These are phyloP conservation scores for Orbilia ellipsospora DNA, from an alignment of 2,329 filamentous ascomycete species.

Conservation along the genomic window DNA sequence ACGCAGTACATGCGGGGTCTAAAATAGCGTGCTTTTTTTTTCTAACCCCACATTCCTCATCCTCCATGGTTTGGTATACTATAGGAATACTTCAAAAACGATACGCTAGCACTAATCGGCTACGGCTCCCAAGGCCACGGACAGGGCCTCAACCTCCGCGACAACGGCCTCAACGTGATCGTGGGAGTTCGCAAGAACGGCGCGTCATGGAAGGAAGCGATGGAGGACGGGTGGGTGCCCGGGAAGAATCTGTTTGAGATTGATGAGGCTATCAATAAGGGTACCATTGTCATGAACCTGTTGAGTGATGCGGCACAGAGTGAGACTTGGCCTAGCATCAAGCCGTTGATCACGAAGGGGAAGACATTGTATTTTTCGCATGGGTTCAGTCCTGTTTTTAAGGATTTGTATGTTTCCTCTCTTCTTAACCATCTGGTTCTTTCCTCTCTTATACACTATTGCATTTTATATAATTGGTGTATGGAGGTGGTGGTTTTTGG, in stretches of 20 bases:
- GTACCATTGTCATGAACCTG: conserved; percentile 98
- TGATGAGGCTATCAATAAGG: conserved; percentile 91
- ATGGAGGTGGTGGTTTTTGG: too few relatives aligned
- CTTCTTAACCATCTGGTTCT: too few relatives aligned
- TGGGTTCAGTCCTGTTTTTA: conserved; percentile 99
- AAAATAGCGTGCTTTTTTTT: conserved; percentile 14
- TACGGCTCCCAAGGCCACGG: conserved; percentile 84
- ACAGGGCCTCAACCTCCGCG: conserved; percentile 98
- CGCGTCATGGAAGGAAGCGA: conserved; percentile 96
- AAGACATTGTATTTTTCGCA: conserved; percentile 99
- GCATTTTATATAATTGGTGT: too few relatives aligned
- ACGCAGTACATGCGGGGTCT: conserved; percentile 30
- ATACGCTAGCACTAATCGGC: conserved; percentile 98
- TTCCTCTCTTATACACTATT: too few relatives aligned
- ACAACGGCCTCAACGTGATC: conserved; percentile 99
- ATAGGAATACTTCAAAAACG: conserved; percentile 99
- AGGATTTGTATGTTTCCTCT: conserved; percentile 73
- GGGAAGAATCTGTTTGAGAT: conserved; percentile 99
- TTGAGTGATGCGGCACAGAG: conserved; percentile 97
- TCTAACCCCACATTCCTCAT: conserved; percentile 43
- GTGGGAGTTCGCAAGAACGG: conserved; percentile 98
- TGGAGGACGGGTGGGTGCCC: conserved; percentile 96
- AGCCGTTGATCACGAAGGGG: conserved; percentile 97
- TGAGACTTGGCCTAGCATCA: conserved; percentile 98
- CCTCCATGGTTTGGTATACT: neutral